phyloP scores from a whole-genome alignment of 139 green algal species.

The Tetraselmis striata region DNA sequence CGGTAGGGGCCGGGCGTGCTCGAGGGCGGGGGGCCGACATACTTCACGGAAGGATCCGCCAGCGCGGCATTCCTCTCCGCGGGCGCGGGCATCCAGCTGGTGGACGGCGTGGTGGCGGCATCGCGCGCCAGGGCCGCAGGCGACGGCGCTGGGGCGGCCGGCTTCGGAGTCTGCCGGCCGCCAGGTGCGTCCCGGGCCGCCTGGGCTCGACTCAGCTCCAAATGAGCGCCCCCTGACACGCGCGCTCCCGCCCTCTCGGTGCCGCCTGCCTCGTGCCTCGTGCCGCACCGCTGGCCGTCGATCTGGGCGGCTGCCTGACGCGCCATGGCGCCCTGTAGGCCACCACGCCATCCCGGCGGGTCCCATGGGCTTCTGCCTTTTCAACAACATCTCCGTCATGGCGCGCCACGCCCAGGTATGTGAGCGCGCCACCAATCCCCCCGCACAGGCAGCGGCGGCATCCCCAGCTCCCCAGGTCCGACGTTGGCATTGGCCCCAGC shows the following conservation, averaged over 20 bases:
- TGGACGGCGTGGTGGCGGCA: conserved; percentile 12
- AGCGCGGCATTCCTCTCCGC: conserved; percentile 5
- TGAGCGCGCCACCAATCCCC: too few species aligned
- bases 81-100: conserved; percentile 19
- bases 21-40: conserved; percentile 14
- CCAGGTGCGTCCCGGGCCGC: conserved; percentile 30
- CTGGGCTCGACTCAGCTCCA: too few species aligned
- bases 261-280: too few species aligned
- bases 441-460: conserved; percentile 14
- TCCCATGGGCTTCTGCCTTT: conserved; percentile 87
- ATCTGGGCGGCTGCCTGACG: too few species aligned
- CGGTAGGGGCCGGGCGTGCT: conserved; percentile 2
- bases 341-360: conserved; percentile 66
- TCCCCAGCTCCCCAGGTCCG: too few species aligned
- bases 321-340: too few species aligned
- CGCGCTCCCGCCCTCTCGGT: too few species aligned
- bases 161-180: conserved; percentile 71
- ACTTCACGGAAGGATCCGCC: conserved; percentile 10
- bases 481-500: too few species aligned
- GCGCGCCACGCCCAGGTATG: conserved; percentile 43
- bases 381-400: conserved; percentile 70
- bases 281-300: too few species aligned
- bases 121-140: background rate
- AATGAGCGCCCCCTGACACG: too few species aligned
- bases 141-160: conserved; percentile 14